phyloP scores from a whole-genome alignment of 352 stramenopile genomes.

The Pelagophyceae sp. region DNA sequence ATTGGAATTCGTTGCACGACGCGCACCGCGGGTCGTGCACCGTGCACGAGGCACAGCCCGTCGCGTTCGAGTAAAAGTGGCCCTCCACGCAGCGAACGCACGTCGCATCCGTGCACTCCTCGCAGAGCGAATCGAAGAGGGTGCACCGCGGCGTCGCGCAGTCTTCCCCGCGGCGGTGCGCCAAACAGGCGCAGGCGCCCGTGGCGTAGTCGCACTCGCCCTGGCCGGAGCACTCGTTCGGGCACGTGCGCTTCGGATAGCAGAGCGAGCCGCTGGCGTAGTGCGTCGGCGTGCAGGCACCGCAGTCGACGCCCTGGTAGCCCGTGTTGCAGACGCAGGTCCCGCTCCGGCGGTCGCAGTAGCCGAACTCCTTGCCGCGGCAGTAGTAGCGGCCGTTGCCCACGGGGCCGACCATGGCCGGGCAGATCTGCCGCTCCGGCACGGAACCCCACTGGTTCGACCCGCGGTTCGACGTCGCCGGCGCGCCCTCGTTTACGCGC shows the following conservation, averaged over 20 bases:
- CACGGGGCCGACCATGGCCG: conserved; percentile 60
- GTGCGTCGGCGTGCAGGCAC: conserved; percentile 68
- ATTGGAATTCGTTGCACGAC: conserved; percentile 60
- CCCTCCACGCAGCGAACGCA: conserved; percentile 73
- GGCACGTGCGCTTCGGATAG: conserved; percentile 73
- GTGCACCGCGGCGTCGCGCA: conserved; percentile 56
- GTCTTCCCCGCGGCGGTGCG: conserved; percentile 60
- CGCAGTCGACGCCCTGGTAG: conserved; percentile 79
- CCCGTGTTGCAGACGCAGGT: conserved; percentile 84
- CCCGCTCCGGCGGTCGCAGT: conserved; percentile 80
- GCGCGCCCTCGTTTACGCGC: conserved; percentile 67
- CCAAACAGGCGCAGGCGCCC: conserved; percentile 63
- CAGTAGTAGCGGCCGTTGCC: conserved; percentile 81
- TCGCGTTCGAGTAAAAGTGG: conserved; percentile 47
- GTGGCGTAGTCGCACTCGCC: conserved; percentile 75
- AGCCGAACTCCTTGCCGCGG: conserved; percentile 70
- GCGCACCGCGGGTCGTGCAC: conserved; percentile 77
- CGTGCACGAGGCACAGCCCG: conserved; percentile 60
- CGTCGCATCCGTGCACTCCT: conserved; percentile 58
- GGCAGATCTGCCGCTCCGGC: conserved; percentile 35
- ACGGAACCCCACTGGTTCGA: conserved; percentile 53
- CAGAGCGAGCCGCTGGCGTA: conserved; percentile 69
- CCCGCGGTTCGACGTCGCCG: conserved; percentile 1
- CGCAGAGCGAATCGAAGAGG: conserved; percentile 73
- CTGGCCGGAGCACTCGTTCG: conserved; percentile 70